Evolutionary conservation across 1,284 basidiomycete genomes (phyloP).

Genomic region (Marasmius tenuissimus): DNA sequence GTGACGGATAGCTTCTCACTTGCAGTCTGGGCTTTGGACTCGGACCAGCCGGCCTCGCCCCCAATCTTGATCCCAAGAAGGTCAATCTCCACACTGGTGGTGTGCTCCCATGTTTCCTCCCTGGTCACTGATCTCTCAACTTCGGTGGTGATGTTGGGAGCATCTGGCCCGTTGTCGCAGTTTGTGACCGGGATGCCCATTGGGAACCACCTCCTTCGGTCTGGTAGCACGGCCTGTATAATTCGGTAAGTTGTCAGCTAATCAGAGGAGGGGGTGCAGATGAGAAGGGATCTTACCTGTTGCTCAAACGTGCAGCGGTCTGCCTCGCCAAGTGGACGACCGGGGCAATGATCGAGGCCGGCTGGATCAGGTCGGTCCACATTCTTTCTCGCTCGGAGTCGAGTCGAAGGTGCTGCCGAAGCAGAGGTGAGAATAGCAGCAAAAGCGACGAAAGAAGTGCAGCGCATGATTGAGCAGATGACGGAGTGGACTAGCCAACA

Average conservation of each 20-base stretch:
- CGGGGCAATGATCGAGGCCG: not conserved
- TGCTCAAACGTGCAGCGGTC: not conserved
- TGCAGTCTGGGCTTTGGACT: not conserved
- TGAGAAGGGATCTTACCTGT: not conserved
- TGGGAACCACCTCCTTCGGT: not conserved
- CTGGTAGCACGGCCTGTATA: not conserved
- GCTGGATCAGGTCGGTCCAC: not conserved
- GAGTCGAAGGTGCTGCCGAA: not conserved
- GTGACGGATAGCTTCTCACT: not conserved
- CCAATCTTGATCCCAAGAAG: slow-evolving; percentile 1
- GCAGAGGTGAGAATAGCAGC: not conserved
- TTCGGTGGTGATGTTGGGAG: not conserved
- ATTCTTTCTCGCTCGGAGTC: not conserved
- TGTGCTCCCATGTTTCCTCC: not conserved
- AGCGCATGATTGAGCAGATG: not conserved
- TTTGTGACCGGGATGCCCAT: not conserved
- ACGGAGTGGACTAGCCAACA: not conserved
- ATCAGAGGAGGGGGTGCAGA: no score
- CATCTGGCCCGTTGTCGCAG: not conserved
- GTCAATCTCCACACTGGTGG: not conserved
- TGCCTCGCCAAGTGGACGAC: not conserved
- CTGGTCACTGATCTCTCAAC: not conserved
- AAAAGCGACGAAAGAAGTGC: not conserved
- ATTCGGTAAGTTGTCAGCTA: not conserved
- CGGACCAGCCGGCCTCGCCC: not conserved